Percentiles rank a stretch among this genome's conserved stretches.
These are phyloP conservation scores for Mortierella sp. DNA, from an alignment of 371 early-diverging fungal species.

Conservation along the genomic window DNA sequence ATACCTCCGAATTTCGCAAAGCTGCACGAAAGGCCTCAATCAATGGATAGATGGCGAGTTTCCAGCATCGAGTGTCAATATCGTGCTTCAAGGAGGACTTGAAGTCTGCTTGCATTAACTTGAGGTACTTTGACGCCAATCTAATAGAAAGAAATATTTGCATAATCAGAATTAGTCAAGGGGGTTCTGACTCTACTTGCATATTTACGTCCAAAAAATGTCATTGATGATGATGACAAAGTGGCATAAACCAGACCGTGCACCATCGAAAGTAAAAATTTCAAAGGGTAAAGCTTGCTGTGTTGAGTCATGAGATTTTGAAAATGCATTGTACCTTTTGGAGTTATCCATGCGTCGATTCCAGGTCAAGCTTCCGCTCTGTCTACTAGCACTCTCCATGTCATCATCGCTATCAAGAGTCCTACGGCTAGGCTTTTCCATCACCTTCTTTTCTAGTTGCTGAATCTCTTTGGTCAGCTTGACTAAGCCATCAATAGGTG, in stretches of 20 bases:
- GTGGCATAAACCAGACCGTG: not conserved
- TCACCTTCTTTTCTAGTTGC: constrained; percentile 47
- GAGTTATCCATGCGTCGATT: constrained; percentile 50
- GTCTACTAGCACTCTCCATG: constrained; percentile 19
- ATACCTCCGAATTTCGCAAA: constrained; percentile 51
- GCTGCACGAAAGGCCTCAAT: constrained; percentile 71
- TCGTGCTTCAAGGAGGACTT: constrained; percentile 70
- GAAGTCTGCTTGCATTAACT: constrained; percentile 65
- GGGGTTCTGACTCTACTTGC: no score
- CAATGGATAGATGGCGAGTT: constrained; percentile 70
- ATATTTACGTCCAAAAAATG: not conserved
- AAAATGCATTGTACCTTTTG: constrained; percentile 43
- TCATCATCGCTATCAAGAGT: constrained; percentile 49
- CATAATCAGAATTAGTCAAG: not conserved
- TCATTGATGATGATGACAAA: not conserved
- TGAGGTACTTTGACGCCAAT: constrained; percentile 64
- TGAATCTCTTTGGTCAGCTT: constrained; percentile 54
- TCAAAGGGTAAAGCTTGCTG: not conserved
- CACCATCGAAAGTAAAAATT: not conserved
- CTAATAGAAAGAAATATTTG: constrained; percentile 26
- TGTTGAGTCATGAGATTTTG: constrained; percentile 16
- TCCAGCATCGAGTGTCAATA: constrained; percentile 75
- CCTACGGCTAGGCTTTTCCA: constrained; percentile 50
- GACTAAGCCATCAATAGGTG: constrained; percentile 32
- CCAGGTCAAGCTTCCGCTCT: constrained; percentile 35